Evolutionary conservation across 108 stramenopile species (phyloP).

Genomic region (Schizochytrium sp.): DNA sequence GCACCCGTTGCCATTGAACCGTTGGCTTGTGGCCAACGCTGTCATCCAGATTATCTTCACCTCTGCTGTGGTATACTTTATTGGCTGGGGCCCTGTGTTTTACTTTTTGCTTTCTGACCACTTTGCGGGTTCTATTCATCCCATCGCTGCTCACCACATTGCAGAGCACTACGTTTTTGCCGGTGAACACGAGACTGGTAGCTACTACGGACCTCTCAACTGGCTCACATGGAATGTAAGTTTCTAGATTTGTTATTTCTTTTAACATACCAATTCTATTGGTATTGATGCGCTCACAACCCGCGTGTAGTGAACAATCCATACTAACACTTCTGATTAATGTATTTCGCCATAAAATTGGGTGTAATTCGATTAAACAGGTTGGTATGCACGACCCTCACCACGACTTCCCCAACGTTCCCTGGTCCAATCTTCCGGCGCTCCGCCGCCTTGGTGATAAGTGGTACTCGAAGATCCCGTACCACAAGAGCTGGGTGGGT

Average conservation of each 20-base stretch:
- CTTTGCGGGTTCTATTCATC: constrained; percentile 88
- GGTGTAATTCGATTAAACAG: too few species aligned
- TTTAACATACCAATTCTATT: too few species aligned
- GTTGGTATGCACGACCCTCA: constrained; percentile 95
- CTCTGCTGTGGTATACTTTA: constrained; percentile 73
- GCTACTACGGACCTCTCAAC: constrained; percentile 91
- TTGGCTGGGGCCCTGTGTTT: constrained; percentile 74
- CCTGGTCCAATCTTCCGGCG: constrained; percentile 83
- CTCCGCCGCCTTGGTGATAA: constrained; percentile 86
- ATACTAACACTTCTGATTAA: too few species aligned
- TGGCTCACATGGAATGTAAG: constrained; percentile 88
- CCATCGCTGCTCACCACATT: constrained; percentile 95
- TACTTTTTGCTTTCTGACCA: constrained; percentile 85
- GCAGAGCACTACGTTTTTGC: constrained; percentile 90
- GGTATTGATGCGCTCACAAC: too few species aligned
- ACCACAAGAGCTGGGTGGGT: constrained; percentile 83
- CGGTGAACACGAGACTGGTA: constrained; percentile 87
- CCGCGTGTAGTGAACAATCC: too few species aligned
- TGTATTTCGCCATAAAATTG: too few species aligned
- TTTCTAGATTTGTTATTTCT: too few species aligned
- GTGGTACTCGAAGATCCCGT: constrained; percentile 87
- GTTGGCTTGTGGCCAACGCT: constrained; percentile 80
- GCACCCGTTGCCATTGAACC: constrained; percentile 81
- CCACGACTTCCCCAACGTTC: constrained; percentile 91
- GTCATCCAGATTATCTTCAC: constrained; percentile 77